Conservation (phyloP, 768 basidiomycete genomes). For the Naganishia vishniacii region DNA sequence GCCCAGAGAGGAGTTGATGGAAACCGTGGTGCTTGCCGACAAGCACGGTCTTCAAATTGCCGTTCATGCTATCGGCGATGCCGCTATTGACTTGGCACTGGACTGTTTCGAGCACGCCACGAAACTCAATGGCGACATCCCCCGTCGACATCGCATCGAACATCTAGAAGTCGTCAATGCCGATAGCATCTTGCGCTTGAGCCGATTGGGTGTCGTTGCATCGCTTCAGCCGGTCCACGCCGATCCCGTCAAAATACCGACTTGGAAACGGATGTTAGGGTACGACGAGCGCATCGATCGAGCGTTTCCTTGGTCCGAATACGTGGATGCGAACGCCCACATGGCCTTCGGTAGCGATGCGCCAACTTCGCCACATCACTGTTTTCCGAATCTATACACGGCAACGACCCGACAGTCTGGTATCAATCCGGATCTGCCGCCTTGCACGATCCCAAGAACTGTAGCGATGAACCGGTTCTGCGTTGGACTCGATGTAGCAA, state of each 20-base stretch:
- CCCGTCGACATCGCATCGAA: slow-evolving; percentile 29
- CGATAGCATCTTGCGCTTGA: slow-evolving; percentile 26
- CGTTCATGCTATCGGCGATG: slow-evolving; percentile 33
- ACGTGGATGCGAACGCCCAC: slow-evolving; percentile 13
- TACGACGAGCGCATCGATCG: slow-evolving; percentile 31
- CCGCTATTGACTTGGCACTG: slow-evolving; percentile 28
- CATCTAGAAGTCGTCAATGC: slow-evolving; percentile 31
- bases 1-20: slow-evolving; percentile 22
- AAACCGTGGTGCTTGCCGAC: slow-evolving; percentile 28
- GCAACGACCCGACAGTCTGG: slow-evolving; percentile 30
- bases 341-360: slow-evolving; percentile 32
- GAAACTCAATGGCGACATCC: slow-evolving; percentile 19
- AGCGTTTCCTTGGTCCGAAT: slow-evolving; percentile 31
- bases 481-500: slow-evolving; percentile 6
- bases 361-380: slow-evolving; percentile 29
- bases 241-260: slow-evolving; percentile 29
- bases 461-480: not conserved
- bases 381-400: slow-evolving; percentile 30
- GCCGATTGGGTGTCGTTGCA: slow-evolving; percentile 28
- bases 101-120: slow-evolving; percentile 29
- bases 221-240: slow-evolving; percentile 35
- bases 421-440: slow-evolving; percentile 18
- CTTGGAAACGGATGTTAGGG: slow-evolving; percentile 27
- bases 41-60: slow-evolving; percentile 29
- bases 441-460: not conserved